Base-by-base conservation (phyloP, 805 yeast species). In the Saturnispora saitoi region DNA sequence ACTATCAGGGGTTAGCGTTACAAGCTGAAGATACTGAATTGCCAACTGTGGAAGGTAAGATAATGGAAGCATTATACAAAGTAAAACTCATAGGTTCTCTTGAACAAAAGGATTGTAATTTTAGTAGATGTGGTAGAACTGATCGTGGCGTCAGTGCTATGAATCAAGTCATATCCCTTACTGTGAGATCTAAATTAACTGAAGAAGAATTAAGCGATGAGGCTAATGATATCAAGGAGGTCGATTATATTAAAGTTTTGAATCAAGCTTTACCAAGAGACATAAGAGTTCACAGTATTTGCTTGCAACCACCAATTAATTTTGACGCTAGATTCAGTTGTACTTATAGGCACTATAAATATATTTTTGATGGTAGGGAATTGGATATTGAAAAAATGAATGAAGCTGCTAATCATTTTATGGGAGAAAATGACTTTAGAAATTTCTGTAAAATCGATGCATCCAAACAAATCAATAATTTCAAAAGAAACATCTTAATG, bases 141-240 rank as follows among this genome's bases (percentile, higher is more conserved):
- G 98, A 91, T 59, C 80, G 78, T 55, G 98, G 97, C n/a, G 98
- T 91, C 12, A 86, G 96, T 68, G 99, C 99, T 0, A 78, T 93
- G 83, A 86, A 87, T 54, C 99, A 93, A 65, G 98, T 93, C 2
- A 83, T 93, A 4, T 82, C 96, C 0, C 67, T 93, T 34, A 66
- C 71, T 14, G 81, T 91, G 26, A 72, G 99, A 55, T 87, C 96
- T 0, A 70, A 71, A 20, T 65, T 93, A 37, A 60, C 78, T 0
- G 56, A 58, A 1, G 90, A 83, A 41, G 86, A 87, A 45, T 89
- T 88, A 53, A 17, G 42, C 10, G 73, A 77, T 49, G 71, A 78
- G 0, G 64, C 48, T 0, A 76, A 74, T 57, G 97, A 93, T 61
- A 48, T 30, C 1, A 71, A 68, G 51, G 99, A 91, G 61, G 64